phyloP scores from a whole-genome alignment of 2,329 filamentous ascomycete species.

The Colletotrichum lindemuthianum region DNA sequence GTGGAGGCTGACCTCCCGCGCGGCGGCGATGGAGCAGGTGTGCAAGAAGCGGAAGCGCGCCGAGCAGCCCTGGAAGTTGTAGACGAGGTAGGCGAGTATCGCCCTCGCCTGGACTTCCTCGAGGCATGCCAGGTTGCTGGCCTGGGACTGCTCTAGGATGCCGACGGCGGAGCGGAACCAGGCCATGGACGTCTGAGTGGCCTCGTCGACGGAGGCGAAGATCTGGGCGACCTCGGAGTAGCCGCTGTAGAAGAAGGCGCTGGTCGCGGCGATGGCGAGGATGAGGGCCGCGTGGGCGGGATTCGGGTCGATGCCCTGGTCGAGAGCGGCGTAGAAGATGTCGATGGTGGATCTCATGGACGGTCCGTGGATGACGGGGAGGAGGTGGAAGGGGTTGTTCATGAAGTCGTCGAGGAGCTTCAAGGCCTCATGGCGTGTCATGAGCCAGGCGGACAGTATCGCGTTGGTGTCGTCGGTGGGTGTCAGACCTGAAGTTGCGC shows the following conservation, averaged over 20 bases:
- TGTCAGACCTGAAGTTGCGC: background rate
- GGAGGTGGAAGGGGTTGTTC: constrained; percentile 41
- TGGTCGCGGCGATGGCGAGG: constrained; percentile 42
- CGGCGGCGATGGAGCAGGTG: constrained; percentile 32
- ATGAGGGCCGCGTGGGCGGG: constrained; percentile 40
- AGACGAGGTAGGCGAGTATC: constrained; percentile 50
- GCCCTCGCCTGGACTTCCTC: constrained; percentile 50
- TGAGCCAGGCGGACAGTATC: constrained; percentile 31
- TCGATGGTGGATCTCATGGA: constrained; percentile 36
- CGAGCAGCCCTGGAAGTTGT: constrained; percentile 51
- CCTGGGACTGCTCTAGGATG: constrained; percentile 48
- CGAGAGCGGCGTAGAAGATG: constrained; percentile 37
- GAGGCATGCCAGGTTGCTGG: constrained; percentile 42
- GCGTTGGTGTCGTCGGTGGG: background rate
- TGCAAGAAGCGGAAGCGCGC: constrained; percentile 45
- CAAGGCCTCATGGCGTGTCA: constrained; percentile 40
- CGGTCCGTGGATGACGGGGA: constrained; percentile 42
- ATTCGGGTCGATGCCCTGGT: constrained; percentile 27
- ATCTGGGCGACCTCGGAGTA: background rate
- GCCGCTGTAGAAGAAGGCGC: constrained; percentile 42
- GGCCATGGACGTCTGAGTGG: constrained; percentile 15
- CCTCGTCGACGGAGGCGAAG: constrained; percentile 14
- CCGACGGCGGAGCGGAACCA: constrained; percentile 50
- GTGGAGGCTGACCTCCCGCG: constrained; percentile 50
- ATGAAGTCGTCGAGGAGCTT: constrained; percentile 42